phyloP scores from a whole-genome alignment of 208 protist genomes.

The Leishmania turanica region DNA sequence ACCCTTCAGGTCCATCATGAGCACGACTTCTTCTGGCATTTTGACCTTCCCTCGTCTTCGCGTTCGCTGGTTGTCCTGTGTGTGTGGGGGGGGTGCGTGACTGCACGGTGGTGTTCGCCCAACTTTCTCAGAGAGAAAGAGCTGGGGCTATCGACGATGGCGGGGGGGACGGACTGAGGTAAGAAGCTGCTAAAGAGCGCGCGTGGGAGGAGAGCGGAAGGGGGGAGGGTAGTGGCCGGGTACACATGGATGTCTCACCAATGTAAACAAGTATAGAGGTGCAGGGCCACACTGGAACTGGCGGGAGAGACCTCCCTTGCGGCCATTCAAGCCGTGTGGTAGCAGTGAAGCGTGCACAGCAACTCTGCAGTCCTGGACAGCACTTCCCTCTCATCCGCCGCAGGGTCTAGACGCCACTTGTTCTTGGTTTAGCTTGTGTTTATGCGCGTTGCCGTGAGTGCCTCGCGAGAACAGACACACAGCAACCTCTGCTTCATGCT shows the following conservation, averaged over 20 bases:
- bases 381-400: not conserved
- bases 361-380: not conserved
- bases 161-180: not conserved
- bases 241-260: not conserved
- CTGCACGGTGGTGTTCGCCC: not conserved
- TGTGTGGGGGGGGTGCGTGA: not conserved
- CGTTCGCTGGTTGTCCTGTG: not conserved
- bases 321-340: not conserved
- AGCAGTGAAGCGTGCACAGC: not conserved
- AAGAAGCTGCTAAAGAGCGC: not conserved
- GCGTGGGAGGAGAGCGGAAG: not conserved
- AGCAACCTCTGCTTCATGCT: too few species aligned
- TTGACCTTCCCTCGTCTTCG: not conserved
- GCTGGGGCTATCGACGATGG: not conserved
- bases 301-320: not conserved
- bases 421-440: not conserved
- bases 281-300: not conserved
- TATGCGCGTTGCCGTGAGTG: not conserved
- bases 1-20: constrained; percentile 79
- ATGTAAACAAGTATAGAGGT: not conserved
- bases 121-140: not conserved
- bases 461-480: too few species aligned
- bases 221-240: not conserved
- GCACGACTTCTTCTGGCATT: constrained; percentile 77
- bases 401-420: not conserved